Conservation (phyloP, 768 basidiomycete genomes). For the Tephrocybe sp. region DNA sequence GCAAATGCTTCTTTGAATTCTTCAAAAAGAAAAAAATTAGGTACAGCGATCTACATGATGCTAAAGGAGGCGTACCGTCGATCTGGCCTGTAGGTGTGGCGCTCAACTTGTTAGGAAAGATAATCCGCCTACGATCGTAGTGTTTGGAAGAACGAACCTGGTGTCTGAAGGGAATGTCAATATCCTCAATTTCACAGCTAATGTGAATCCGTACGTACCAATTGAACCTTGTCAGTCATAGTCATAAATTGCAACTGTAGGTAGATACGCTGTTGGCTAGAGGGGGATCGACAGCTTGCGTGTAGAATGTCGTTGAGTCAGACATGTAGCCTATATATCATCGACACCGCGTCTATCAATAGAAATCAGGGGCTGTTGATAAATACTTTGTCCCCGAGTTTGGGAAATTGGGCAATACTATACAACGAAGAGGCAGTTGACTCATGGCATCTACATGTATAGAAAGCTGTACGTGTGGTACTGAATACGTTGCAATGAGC, state of each 20-base stretch:
- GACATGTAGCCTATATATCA: neutral
- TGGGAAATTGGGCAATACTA: neutral
- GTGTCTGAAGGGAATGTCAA: constrained; percentile 13
- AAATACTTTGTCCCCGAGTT: neutral
- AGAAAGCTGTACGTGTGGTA: neutral
- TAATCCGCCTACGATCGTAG: neutral
- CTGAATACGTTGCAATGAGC: neutral
- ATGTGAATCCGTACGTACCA: constrained; percentile 3
- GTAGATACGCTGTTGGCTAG: neutral
- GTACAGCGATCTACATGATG: neutral
- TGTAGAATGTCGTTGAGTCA: neutral
- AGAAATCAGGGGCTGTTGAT: neutral
- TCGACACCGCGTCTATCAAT: constrained; percentile 6
- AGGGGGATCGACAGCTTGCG: neutral
- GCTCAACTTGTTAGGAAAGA: neutral
- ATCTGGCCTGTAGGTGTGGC: constrained; percentile 10
- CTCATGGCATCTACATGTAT: neutral
- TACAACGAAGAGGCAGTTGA: neutral
- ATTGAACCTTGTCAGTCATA: constrained; percentile 8
- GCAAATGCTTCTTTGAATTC: constrained; percentile 24
- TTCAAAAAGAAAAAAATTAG: constrained; percentile 2
- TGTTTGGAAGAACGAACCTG: constrained; percentile 2
- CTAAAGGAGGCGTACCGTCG: constrained; percentile 6
- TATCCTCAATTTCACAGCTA: neutral
- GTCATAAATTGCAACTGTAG: neutral